Evolutionary conservation across 179 eudicot species (phyloP).

Genomic region (Spinacia oleracea): DNA sequence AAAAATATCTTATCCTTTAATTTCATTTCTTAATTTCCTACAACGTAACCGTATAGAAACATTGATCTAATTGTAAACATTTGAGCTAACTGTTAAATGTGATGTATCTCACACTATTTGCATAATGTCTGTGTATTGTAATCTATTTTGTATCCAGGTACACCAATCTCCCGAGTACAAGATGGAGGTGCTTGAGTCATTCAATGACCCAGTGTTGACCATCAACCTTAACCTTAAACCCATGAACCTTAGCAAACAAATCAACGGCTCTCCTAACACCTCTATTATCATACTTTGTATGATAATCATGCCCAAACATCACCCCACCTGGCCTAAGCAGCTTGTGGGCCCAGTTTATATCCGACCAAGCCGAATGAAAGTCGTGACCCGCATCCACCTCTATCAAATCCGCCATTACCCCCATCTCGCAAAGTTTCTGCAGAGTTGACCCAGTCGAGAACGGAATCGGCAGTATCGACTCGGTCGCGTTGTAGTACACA

Average conservation of each 20-base stretch:
- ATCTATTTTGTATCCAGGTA: no score
- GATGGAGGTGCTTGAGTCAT: no score
- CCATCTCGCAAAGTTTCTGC: slow-evolving; percentile 59
- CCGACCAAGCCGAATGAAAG: slow-evolving; percentile 83
- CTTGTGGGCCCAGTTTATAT: slow-evolving; percentile 67
- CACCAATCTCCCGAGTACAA: no score
- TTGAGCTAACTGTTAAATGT: no score
- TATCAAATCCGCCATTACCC: slow-evolving; percentile 57
- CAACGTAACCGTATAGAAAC: no score
- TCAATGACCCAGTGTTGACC: slow-evolving; percentile 75
- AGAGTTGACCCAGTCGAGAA: slow-evolving; percentile 59
- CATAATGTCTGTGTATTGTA: not conserved
- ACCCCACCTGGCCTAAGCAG: slow-evolving; percentile 66
- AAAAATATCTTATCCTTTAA: no score
- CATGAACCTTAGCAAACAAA: slow-evolving; percentile 62
- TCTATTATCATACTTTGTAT: slow-evolving; percentile 42
- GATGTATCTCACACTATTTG: not conserved
- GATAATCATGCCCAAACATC: slow-evolving; percentile 73
- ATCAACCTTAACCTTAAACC: slow-evolving; percentile 46
- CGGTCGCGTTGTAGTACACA: slow-evolving; percentile 34
- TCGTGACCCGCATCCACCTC: slow-evolving; percentile 82
- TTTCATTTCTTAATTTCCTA: not conserved
- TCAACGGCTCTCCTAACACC: slow-evolving; percentile 71
- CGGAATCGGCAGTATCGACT: slow-evolving; percentile 47
- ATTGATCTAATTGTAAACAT: no score